Base-by-base conservation (phyloP, 2,329 filamentous ascomycete species). In the Arthrobotrys pseudoclavata region DNA sequence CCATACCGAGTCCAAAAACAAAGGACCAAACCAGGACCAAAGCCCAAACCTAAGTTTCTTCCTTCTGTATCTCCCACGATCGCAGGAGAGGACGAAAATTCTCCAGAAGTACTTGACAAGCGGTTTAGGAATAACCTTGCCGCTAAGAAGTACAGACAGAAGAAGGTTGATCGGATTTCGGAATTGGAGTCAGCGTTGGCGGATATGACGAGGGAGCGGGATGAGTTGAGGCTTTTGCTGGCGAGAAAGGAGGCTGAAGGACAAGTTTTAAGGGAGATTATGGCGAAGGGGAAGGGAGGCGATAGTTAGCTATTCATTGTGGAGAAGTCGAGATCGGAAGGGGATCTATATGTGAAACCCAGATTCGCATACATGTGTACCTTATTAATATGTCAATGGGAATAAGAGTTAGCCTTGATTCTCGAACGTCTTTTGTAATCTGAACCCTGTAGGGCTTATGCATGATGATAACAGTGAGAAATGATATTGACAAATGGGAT, bases 61-160 rank as follows among this genome's bases (percentile, higher is more conserved):
- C 62, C 55, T 22, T 68, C 63, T 1, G 12, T 40, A 9, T 75
- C 62, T 37, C 69, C 69, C 10, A 50, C 71, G 13, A 22, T 48
- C 18, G 22, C 15, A 12, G 37, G 20, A n/a, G 72, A 76, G 22
- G 72, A 70, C 0, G 57, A 64, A 4, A 60, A 76, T 20, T 76
- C 72, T 5, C 72, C 66, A 18, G 72, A 52, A 34, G 60, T 76
- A 24, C 42, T 76, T 10, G 72, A 76, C 48, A 76, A 76, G 60
- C 66, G 72, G 60, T 76, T 61, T 22, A 53, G 72, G 22, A 76
- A 76, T 26, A 76, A 76, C 45, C 47, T 76, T 13, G 72, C 72
- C 12, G 72, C 72, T 29, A 76, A 76, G 42, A 76, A 76, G 66
- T 76, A 76, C 45, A 61, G 72, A 22, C 72, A 76, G 60, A 76